These are phyloP conservation scores for Amanita molliuscula DNA, from an alignment of 768 basidiomycete species.

Conservation along the genomic window DNA sequence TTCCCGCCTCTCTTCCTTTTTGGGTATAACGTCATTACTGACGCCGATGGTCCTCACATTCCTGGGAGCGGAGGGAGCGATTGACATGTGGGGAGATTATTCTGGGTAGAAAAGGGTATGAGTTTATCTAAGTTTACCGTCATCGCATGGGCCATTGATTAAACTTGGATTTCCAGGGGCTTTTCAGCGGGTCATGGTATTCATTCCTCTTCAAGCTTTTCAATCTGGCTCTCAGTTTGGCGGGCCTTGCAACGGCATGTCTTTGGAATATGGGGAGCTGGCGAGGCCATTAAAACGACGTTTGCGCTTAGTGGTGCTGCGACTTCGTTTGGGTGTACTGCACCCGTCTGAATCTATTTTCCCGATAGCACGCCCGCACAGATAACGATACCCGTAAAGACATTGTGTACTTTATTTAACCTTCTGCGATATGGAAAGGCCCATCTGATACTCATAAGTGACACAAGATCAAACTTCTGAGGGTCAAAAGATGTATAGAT, in stretches of 20 bases:
- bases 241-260: constrained; percentile 35
- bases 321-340: constrained; percentile 44
- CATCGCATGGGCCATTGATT: neutral
- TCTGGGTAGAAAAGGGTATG: constrained; percentile 32
- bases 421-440: too few relatives aligned
- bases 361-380: too few relatives aligned
- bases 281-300: constrained; percentile 29
- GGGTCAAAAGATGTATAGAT: too few relatives aligned
- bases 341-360: constrained; percentile 25
- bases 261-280: constrained; percentile 42
- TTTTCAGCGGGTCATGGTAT: constrained; percentile 26
- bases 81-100: constrained; percentile 29
- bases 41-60: constrained; percentile 25
- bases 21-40: constrained; percentile 29
- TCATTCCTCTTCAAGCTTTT: constrained; percentile 37
- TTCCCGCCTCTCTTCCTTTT: constrained; percentile 36
- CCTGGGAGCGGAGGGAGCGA: constrained; percentile 18
- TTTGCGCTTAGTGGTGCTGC: constrained; percentile 29
- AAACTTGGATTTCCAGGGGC: constrained; percentile 18
- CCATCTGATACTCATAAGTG: too few relatives aligned
- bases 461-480: too few relatives aligned
- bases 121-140: neutral
- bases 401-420: too few relatives aligned
- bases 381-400: too few relatives aligned
- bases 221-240: constrained; percentile 37